Conservation (phyloP, 164 flowering plant genomes). For the Aristolochia fimbriata region DNA sequence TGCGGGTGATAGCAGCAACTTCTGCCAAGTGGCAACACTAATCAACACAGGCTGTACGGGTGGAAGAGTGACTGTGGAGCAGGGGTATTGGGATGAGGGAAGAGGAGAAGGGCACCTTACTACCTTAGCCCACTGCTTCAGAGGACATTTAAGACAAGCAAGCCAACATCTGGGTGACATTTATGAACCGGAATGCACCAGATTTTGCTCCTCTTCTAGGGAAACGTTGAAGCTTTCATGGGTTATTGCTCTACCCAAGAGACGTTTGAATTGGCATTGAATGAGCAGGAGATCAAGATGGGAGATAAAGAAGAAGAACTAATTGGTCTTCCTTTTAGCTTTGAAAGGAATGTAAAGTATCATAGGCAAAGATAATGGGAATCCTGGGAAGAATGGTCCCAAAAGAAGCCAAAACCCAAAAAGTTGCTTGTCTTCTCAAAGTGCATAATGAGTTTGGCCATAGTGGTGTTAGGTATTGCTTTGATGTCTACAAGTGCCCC, state of each 20-base stretch:
- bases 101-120: neutral
- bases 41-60: slow-evolving; percentile 1
- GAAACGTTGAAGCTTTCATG: slow-evolving; percentile 14
- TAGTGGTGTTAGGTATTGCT: slow-evolving; percentile 2
- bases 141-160: slow-evolving; percentile 11
- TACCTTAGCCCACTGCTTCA: neutral
- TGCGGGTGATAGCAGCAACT: neutral
- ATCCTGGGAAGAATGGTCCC: neutral
- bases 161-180: slow-evolving; percentile 13
- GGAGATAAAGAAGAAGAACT: neutral
- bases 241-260: slow-evolving; percentile 16
- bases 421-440: neutral
- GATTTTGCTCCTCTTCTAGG: slow-evolving; percentile 8
- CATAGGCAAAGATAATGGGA: neutral
- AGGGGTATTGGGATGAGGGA: slow-evolving; percentile 9
- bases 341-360: neutral
- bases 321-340: neutral
- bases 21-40: slow-evolving; percentile 11
- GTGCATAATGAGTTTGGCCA: neutral
- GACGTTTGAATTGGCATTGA: neutral
- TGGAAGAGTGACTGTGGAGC: neutral
- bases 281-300: neutral
- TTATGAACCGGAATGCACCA: slow-evolving; percentile 6
- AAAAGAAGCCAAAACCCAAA: no score
- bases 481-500: neutral